These are phyloP conservation scores for Nothophoma quercina DNA, from an alignment of 2,329 filamentous ascomycete species.

Conservation along the genomic window DNA sequence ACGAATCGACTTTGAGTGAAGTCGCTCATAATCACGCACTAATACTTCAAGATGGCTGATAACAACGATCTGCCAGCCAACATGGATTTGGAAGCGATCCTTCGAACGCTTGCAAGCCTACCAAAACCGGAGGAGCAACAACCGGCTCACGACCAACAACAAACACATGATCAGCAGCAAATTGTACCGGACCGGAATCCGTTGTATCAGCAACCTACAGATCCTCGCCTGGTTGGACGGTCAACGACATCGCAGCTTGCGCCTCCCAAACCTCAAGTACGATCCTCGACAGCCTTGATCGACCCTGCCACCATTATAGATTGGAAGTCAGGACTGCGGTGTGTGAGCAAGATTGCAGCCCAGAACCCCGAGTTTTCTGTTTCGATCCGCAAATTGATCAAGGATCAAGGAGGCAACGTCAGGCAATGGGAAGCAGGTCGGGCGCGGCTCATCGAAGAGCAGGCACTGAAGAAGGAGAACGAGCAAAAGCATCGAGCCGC, in stretches of 20 bases:
- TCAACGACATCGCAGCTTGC: conserved; percentile 23
- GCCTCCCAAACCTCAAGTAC: conserved; percentile 22
- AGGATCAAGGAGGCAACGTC: conserved; percentile 69
- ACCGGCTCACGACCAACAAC: conserved; percentile 24
- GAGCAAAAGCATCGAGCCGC: conserved; percentile 63
- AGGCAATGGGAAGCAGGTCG: conserved; percentile 66
- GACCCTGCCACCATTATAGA: conserved; percentile 58
- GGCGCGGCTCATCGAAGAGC: conserved; percentile 60
- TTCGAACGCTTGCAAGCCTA: conserved; percentile 45
- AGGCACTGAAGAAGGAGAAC: conserved; percentile 60
- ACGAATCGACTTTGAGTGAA: not conserved
- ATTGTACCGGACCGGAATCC: not conserved
- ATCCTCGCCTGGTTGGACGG: conserved; percentile 35
- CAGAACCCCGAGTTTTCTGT: conserved; percentile 54
- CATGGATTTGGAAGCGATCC: conserved; percentile 45
- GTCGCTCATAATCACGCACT: too few species aligned
- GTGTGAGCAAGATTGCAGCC: conserved; percentile 55
- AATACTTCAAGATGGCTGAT: conserved; percentile 40
- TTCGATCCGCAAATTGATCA: conserved; percentile 62
- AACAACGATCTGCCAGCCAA: conserved; percentile 24
- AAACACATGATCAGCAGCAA: conserved; percentile 1
- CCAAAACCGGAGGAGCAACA: conserved; percentile 25
- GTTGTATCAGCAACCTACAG: conserved; percentile 19
- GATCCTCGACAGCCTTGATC: conserved; percentile 39
- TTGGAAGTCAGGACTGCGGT: conserved; percentile 57